Percentiles rank a stretch among this genome's conserved stretches.
These are phyloP conservation scores for Cladosporium sp. DNA, from an alignment of 2,329 filamentous ascomycete species.

Conservation along the genomic window DNA sequence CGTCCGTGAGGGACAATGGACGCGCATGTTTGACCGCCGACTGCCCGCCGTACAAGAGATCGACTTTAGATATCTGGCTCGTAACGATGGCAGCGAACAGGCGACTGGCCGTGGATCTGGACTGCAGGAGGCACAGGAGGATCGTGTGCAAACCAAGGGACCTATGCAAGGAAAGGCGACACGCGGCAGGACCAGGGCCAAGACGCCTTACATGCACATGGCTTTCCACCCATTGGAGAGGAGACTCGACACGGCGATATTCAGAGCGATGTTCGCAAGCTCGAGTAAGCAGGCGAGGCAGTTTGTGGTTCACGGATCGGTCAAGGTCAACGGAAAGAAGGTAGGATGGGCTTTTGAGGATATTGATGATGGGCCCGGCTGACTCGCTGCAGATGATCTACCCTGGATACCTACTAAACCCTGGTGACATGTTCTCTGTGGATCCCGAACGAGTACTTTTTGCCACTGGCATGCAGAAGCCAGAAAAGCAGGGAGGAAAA, in stretches of 20 bases:
- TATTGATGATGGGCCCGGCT: not conserved
- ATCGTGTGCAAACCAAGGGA: conserved; percentile 16
- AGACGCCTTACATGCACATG: conserved; percentile 95
- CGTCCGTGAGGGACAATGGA: conserved; percentile 89
- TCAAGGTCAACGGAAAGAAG: conserved; percentile 96
- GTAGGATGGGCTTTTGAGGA: conserved; percentile 49
- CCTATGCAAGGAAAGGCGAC: conserved; percentile 18
- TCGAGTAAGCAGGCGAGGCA: conserved; percentile 90
- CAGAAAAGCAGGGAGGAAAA: conserved; percentile 28
- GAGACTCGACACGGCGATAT: conserved; percentile 90
- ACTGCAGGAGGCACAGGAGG: conserved; percentile 40
- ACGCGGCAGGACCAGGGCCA: conserved; percentile 33
- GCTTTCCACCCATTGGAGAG: conserved; percentile 88
- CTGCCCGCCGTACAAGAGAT: conserved; percentile 83
- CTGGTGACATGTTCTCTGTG: conserved; percentile 97
- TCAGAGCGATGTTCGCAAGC: conserved; percentile 89
- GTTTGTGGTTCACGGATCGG: conserved; percentile 87
- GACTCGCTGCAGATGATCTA: conserved; percentile 73
- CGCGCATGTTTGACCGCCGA: conserved; percentile 83
- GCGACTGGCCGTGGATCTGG: conserved; percentile 84
- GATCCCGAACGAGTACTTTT: conserved; percentile 84
- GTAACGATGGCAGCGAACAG: conserved; percentile 77
- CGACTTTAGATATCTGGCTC: conserved; percentile 75
- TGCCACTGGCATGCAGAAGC: conserved; percentile 70
- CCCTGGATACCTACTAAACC: conserved; percentile 91